A percentile compares a stretch with the other conserved stretches of the same genome.
Evolutionary conservation across 768 basidiomycete genomes (phyloP).

Genomic region (Porpolomopsis calyptriformis): DNA sequence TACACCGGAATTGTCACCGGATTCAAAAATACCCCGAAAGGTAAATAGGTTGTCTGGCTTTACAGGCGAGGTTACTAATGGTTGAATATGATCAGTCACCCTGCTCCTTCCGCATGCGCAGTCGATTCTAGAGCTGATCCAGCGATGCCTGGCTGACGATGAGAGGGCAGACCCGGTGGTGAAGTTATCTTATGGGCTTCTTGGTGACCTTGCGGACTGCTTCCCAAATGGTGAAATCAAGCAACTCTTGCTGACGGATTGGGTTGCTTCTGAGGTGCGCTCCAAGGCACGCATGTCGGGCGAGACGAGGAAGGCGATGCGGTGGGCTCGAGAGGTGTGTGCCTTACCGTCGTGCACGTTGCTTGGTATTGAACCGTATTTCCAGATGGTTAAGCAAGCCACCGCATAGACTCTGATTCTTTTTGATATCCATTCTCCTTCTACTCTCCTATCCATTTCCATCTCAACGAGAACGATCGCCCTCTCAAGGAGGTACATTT

Average conservation of each 20-base stretch:
- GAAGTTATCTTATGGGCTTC: conserved; percentile 68
- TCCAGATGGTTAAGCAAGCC: conserved; percentile 69
- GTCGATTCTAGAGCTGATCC: conserved; percentile 71
- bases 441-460: conserved; percentile 4
- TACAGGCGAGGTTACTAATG: conserved; percentile 8
- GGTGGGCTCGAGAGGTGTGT: conserved; percentile 87
- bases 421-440: conserved; percentile 31
- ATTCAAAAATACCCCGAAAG: conserved; percentile 73
- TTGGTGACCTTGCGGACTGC: conserved; percentile 88
- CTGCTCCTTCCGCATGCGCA: conserved; percentile 61
- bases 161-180: conserved; percentile 73
- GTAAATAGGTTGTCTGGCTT: conserved; percentile 25
- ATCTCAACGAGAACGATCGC: conserved; percentile 25
- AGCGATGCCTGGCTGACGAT: conserved; percentile 67
- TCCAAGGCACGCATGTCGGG: conserved; percentile 60
- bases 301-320: conserved; percentile 81
- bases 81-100: conserved; percentile 20
- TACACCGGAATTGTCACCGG: conserved; percentile 92
- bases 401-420: conserved; percentile 45
- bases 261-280: conserved; percentile 68
- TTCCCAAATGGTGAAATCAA: conserved; percentile 78
- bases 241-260: conserved; percentile 64
- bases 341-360: neutral
- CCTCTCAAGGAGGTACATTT: conserved; percentile 66
- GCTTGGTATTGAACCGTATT: conserved; percentile 6